Conservation (phyloP, 2,329 filamentous ascomycete species). For the Fusarium heterosporum region DNA sequence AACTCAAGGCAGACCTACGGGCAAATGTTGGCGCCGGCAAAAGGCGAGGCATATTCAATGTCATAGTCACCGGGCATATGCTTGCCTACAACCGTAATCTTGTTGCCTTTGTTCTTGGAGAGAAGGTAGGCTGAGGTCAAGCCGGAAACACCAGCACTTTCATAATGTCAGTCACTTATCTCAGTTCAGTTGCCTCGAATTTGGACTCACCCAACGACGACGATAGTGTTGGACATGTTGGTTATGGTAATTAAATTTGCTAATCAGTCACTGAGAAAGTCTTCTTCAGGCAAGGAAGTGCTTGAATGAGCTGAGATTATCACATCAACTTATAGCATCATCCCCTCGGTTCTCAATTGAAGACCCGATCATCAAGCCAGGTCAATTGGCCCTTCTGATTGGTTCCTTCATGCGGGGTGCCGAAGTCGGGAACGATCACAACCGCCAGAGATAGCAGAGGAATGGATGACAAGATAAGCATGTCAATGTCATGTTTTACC, state of each 20-base stretch:
- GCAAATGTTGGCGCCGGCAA: conserved; percentile 85
- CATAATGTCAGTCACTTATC: conserved; percentile 5
- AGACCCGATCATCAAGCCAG: conserved; percentile 25
- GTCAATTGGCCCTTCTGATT: conserved; percentile 21
- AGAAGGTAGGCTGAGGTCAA: conserved; percentile 64
- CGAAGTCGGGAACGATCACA: conserved; percentile 20
- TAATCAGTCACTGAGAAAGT: background rate
- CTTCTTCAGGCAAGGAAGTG: background rate
- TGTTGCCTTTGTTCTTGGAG: conserved; percentile 57
- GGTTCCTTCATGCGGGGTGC: conserved; percentile 10
- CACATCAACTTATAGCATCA: conserved; percentile 18
- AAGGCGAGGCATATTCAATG: conserved; percentile 89
- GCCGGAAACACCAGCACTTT: conserved; percentile 63
- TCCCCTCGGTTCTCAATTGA: conserved; percentile 27
- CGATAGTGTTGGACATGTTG: conserved; percentile 50
- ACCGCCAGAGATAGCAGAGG: background rate
- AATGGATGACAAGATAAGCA: conserved; percentile 18
- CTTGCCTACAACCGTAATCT: conserved; percentile 80
- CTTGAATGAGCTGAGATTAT: conserved; percentile 7
- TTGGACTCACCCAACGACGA: conserved; percentile 51
- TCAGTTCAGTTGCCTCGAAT: background rate
- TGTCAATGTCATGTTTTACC: background rate
- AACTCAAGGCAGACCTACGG: conserved; percentile 66
- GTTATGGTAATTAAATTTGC: background rate
- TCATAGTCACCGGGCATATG: conserved; percentile 96